A percentile compares a stretch with the other conserved stretches of the same genome.
Conservation (phyloP, 345 rosid species). For the Lepidium aucheri region DNA sequence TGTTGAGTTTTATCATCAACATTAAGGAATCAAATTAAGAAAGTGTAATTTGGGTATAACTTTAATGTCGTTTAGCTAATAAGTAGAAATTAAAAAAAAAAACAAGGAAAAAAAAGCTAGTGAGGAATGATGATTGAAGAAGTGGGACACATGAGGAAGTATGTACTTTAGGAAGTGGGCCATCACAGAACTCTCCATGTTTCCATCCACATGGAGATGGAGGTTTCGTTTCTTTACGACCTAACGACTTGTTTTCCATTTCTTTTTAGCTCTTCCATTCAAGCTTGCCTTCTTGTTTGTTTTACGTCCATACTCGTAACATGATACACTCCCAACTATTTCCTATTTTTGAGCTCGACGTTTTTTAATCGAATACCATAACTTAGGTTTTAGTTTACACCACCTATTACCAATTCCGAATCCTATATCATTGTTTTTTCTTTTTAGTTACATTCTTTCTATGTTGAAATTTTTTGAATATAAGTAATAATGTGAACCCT, state of each 20-base stretch:
- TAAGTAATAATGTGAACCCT: no score
- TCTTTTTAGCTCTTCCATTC: background rate
- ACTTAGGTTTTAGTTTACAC: background rate
- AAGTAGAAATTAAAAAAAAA: background rate
- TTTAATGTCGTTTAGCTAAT: background rate
- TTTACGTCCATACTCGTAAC: background rate
- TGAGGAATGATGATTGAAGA: conserved; percentile 25
- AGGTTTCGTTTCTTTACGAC: conserved; percentile 1
- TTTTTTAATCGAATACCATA: background rate
- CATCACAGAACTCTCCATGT: conserved; percentile 15
- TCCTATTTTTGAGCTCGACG: background rate
- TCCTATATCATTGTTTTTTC: no score
- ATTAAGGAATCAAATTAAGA: background rate
- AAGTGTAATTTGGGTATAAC: conserved; percentile 3
- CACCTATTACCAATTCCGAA: background rate
- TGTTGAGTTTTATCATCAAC: no score
- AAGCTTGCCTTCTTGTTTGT: background rate
- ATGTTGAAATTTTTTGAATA: no score
- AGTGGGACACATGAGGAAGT: conserved; percentile 21
- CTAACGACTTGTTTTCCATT: background rate
- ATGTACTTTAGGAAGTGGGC: conserved; percentile 12
- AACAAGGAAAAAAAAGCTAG: background rate
- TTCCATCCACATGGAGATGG: conserved; percentile 17
- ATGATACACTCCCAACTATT: background rate
- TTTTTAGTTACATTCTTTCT: no score